These are phyloP conservation scores for Backusella parvicylindrica DNA, from an alignment of 192 early-diverging fungal species.

Conservation along the genomic window DNA sequence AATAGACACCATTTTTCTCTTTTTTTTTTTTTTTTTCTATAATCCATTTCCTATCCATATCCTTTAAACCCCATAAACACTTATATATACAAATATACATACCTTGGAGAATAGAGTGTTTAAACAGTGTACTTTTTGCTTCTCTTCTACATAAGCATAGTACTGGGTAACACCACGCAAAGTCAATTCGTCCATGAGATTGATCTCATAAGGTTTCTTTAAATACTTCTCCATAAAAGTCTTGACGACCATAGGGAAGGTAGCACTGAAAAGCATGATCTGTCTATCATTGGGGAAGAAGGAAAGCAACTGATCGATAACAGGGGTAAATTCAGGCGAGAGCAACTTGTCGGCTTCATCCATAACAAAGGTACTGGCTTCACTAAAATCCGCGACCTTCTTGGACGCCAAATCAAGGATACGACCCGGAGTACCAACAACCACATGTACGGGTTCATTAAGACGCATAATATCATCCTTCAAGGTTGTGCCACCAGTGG, in stretches of 20 bases:
- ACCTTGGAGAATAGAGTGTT: slow-evolving; percentile 94
- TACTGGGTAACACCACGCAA: slow-evolving; percentile 98
- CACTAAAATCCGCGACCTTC: slow-evolving; percentile 86
- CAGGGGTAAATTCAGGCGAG: slow-evolving; percentile 97
- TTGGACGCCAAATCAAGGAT: slow-evolving; percentile 96
- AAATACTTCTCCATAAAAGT: slow-evolving; percentile 96
- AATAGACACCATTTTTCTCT: neutral
- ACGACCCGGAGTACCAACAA: slow-evolving; percentile 97
- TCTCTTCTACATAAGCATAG: slow-evolving; percentile 98
- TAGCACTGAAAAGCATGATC: slow-evolving; percentile 95
- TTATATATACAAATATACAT: too few species aligned
- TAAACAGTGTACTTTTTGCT: slow-evolving; percentile 96
- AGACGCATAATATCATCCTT: slow-evolving; percentile 99
- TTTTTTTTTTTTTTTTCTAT: neutral
- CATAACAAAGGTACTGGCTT: slow-evolving; percentile 93
- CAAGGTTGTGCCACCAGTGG: slow-evolving; percentile 95
- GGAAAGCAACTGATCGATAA: slow-evolving; percentile 94
- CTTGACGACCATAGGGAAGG: slow-evolving; percentile 98
- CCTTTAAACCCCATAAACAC: too few species aligned
- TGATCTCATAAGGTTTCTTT: slow-evolving; percentile 97
- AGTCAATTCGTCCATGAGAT: slow-evolving; percentile 99
- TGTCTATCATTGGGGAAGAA: slow-evolving; percentile 89
- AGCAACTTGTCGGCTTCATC: slow-evolving; percentile 99
- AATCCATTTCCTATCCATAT: neutral
- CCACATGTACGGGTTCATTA: slow-evolving; percentile 88